Evolutionary conservation across 192 early-diverging fungal species (phyloP), one percentile per base, ranked within the genome.

Genomic region (Backusella luteola): DNA sequence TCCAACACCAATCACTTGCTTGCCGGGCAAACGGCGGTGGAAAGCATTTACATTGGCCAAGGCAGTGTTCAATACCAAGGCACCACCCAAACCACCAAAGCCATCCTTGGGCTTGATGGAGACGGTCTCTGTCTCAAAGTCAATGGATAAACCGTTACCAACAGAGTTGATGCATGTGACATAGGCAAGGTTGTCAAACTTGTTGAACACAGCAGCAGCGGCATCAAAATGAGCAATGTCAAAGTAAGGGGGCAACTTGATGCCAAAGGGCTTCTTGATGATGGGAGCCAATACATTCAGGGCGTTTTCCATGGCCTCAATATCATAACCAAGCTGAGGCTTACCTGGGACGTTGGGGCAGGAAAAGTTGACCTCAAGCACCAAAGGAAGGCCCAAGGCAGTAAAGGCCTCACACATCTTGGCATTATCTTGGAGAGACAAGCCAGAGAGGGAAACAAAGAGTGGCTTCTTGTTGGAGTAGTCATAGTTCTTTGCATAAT

Each of bases 201-300:
- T 77, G 42, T 81, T 76, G 34, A 76, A 71, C 19, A 81, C 67
- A 2, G 72, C 73, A 75, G 80, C 80, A 66, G 74, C 80, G 17
- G 72, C 46, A 59, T 81, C 80, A 71, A 81, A 81, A 34, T 81
- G 80, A 63, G 80, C 80, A 75, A 81, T 81, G 29, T 81, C 80
- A 78, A 81, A 81, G 69, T 81, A 81, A 72, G 80, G 80, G 21
- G 80, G 80, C 7, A 81, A 46, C 69, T 81, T 81, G 69, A 81
- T 77, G 38, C 80, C 80, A 42, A 81, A 81, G 17, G 80, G 76
- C 69, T 77, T 77, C 34, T 77, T 77, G 44, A 81, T 77, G 4
- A 81, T 66, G 14, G 80, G 80, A 32, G 76, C 80, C 39, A 81
- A 74, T 6, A 72, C 70, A 17, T 74, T 42, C 36, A 81, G 46